Evolutionary conservation across 352 stramenopile genomes (phyloP).

Genomic region (Globisporangium recalcitrans): DNA sequence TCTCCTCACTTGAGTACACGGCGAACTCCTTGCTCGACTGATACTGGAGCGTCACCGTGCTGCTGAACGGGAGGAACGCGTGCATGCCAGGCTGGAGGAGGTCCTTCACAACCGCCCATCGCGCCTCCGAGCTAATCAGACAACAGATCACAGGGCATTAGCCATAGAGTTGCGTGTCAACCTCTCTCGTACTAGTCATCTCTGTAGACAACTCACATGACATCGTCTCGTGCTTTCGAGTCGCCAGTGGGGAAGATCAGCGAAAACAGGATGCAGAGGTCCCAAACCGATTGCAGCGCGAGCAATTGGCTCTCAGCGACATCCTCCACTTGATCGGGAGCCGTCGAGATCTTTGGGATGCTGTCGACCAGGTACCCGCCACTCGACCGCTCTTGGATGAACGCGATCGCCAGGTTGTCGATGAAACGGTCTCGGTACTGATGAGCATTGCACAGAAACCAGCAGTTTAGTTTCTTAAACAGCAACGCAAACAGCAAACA

Average conservation of each 20-base stretch:
- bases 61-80: constrained; percentile 37
- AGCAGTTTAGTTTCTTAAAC: no score
- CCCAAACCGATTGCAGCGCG: constrained; percentile 19
- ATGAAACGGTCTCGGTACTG: constrained; percentile 27
- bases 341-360: constrained; percentile 16
- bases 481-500: not conserved
- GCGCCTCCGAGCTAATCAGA: constrained; percentile 23
- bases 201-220: constrained; percentile 10
- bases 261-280: constrained; percentile 19
- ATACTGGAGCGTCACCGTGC: not conserved
- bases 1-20: constrained; percentile 2
- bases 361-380: constrained; percentile 34
- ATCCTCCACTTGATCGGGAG: constrained; percentile 7
- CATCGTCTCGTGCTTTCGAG: constrained; percentile 1
- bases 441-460: not conserved
- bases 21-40: constrained; percentile 14
- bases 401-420: constrained; percentile 34
- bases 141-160: not conserved
- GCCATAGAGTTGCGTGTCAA: not conserved
- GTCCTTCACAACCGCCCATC: constrained; percentile 42
- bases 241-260: not conserved
- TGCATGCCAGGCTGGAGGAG: constrained; percentile 32
- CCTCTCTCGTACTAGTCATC: not conserved
- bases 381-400: constrained; percentile 32
- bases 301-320: constrained; percentile 20